phyloP scores from a whole-genome alignment of 2,329 filamentous ascomycete species.

The Aschersonia sp. region DNA sequence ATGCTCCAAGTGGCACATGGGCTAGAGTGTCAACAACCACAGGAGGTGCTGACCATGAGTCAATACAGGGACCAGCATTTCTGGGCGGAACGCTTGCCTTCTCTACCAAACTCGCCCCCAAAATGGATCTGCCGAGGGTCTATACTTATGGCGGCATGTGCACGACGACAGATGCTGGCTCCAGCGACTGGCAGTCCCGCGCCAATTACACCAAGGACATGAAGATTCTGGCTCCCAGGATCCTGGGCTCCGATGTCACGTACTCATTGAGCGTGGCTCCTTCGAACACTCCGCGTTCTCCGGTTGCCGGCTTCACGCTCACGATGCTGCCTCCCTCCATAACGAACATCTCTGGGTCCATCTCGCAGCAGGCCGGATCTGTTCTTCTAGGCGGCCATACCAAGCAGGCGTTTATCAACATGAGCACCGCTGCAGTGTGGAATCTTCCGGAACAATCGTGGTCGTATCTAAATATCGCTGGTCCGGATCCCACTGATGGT shows the following conservation, averaged over 20 bases:
- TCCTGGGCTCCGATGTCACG: constrained; percentile 11
- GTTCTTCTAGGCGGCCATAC: constrained; percentile 81
- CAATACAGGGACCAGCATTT: constrained; percentile 28
- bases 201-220: constrained; percentile 73
- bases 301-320: constrained; percentile 77
- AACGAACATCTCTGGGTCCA: constrained; percentile 48
- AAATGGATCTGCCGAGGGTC: constrained; percentile 37
- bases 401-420: constrained; percentile 73
- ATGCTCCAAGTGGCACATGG: constrained; percentile 15
- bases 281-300: constrained; percentile 48
- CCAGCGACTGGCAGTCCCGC: constrained; percentile 43
- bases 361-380: constrained; percentile 63
- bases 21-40: constrained; percentile 9
- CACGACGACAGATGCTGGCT: constrained; percentile 28
- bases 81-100: constrained; percentile 50
- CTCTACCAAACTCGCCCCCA: constrained; percentile 41
- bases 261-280: constrained; percentile 24
- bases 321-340: constrained; percentile 58
- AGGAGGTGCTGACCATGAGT: constrained; percentile 4
- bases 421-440: constrained; percentile 80
- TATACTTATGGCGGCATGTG: constrained; percentile 92
- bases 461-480: constrained; percentile 60
- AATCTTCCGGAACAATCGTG: constrained; percentile 75
- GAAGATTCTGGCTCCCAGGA: constrained; percentile 44
- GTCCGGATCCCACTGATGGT: constrained; percentile 12